Evolutionary conservation across 495 filamentous ascomycete genomes (phyloP), one percentile per base, ranked within the genome.

Genomic region (Cercophora sp.): DNA sequence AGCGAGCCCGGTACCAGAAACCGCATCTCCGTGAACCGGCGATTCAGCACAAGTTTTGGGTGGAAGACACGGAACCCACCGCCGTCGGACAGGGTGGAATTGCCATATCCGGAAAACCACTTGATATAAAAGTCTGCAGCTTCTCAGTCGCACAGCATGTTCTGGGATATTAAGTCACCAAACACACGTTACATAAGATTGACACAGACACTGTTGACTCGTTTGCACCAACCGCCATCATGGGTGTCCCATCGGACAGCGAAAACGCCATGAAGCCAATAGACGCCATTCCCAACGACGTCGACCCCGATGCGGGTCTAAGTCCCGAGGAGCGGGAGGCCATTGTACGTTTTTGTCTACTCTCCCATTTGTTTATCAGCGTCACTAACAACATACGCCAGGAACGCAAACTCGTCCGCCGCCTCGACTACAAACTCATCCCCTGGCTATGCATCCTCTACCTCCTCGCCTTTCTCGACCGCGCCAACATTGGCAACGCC

Each of bases 401-500:
- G 29, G 46, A 48, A 25, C 35, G 25, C 15, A 74, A 72, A 41
- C 74, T 93, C 2, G 57, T 92, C 0, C 78, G 85, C 75, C 86
- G 83, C 62, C 74, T 92, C 5, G 87, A 91, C 57, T 51, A 83
- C 13, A 75, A 72, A 5, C 74, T 91, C 8, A 85, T 93, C 22
- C 88, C 88, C 27, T 91, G 86, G 88, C 81, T 93, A 23, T 87
- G 84, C 63, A 72, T 96, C 22, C 80, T 96, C 22, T 96, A 96
- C 61, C 79, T 96, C 9, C 76, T 88, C 16, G 85, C 85, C 20
- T 96, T 96, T 65, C 77, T 96, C 24, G 90, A 94, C 66, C 78
- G 89, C 46, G 81, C 82, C 23, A 89, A 87, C 65, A 88, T 93
- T 46, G 91, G 91, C 51, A 96, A 96, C 72, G 91, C 91, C 11